Evolutionary conservation across 2,329 filamentous ascomycete species (phyloP).

Genomic region (Alternaria postmessia): DNA sequence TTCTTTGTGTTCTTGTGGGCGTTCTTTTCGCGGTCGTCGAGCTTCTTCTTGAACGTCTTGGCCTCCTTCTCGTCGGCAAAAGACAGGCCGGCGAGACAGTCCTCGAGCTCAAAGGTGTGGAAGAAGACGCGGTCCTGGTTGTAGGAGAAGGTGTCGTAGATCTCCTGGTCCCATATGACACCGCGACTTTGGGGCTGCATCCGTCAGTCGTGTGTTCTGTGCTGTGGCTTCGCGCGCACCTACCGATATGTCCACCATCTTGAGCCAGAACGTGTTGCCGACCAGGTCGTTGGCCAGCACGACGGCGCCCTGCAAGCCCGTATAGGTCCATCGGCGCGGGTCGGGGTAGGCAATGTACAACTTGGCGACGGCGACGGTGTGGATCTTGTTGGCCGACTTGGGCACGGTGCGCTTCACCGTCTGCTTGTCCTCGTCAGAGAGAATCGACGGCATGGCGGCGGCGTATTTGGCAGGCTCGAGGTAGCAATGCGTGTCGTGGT

Average conservation of each 20-base stretch:
- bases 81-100: constrained; percentile 87
- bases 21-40: constrained; percentile 95
- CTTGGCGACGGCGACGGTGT: constrained; percentile 89
- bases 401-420: constrained; percentile 94
- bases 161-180: constrained; percentile 71
- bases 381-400: constrained; percentile 96
- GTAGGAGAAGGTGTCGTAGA: constrained; percentile 93
- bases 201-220: constrained; percentile 54
- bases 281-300: constrained; percentile 94
- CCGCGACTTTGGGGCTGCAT: constrained; percentile 54
- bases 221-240: constrained; percentile 45
- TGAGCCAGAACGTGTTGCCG: constrained; percentile 96
- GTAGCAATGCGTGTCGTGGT: constrained; percentile 20
- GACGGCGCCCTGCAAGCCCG: constrained; percentile 87
- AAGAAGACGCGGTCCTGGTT: constrained; percentile 98
- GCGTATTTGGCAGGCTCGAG: constrained; percentile 15
- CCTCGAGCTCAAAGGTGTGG: constrained; percentile 94
- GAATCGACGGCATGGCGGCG: constrained; percentile 66
- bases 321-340: constrained; percentile 88
- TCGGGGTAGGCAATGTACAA: constrained; percentile 94
- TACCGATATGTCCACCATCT: constrained; percentile 96
- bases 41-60: constrained; percentile 95
- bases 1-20: constrained; percentile 85
- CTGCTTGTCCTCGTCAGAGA: constrained; percentile 94
- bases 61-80: constrained; percentile 98